phyloP scores from a whole-genome alignment of 306 rosid species.

The Citrullus colocynthis region DNA sequence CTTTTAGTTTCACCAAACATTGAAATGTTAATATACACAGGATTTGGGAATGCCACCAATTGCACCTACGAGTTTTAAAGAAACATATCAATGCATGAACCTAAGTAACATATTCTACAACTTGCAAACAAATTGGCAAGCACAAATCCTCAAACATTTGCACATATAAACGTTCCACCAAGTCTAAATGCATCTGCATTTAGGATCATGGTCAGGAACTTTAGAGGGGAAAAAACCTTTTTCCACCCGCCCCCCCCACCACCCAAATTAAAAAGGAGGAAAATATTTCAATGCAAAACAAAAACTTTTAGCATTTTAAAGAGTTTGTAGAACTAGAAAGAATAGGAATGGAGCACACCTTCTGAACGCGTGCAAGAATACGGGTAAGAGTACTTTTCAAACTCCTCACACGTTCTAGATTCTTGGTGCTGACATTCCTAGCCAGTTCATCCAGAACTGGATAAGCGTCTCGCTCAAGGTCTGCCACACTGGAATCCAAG shows the following conservation, averaged over 20 bases:
- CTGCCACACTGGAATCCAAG: slow-evolving; percentile 70
- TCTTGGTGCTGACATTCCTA: slow-evolving; percentile 90
- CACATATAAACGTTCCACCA: not conserved
- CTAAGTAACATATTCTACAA: not conserved
- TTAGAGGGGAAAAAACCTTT: no score
- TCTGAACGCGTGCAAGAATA: slow-evolving; percentile 85
- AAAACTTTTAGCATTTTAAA: not conserved
- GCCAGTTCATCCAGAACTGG: slow-evolving; percentile 93
- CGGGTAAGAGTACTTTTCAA: slow-evolving; percentile 94
- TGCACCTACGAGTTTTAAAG: not conserved
- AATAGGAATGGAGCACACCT: slow-evolving; percentile 34
- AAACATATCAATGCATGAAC: no score
- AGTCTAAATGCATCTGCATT: not conserved
- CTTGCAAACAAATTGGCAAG: not conserved
- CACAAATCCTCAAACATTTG: not conserved
- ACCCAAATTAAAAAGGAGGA: not conserved
- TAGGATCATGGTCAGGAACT: not conserved
- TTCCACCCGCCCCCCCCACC: not conserved
- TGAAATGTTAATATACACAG: not conserved
- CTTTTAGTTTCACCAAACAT: not conserved
- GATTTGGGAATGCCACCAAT: not conserved
- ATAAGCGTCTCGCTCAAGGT: slow-evolving; percentile 84
- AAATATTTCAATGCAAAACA: not conserved
- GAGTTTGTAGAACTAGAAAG: not conserved
- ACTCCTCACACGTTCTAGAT: slow-evolving; percentile 91